Base-by-base conservation (phyloP, 2,329 filamentous ascomycete species). In the Aspergillus sp. region DNA sequence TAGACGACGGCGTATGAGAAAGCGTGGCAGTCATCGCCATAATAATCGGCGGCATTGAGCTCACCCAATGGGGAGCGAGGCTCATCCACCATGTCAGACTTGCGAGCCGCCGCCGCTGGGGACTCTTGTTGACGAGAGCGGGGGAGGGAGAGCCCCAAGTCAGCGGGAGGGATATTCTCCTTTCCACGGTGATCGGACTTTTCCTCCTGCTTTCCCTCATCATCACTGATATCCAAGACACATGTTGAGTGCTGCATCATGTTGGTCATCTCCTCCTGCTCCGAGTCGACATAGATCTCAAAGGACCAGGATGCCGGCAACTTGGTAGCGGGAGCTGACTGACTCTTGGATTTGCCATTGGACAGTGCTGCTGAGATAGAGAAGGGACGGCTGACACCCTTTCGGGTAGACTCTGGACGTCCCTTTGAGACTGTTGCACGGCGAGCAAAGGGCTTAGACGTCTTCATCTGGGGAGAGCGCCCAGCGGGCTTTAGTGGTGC, bases 201-300 rank as follows among this genome's bases (percentile, higher is more conserved):
- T 6, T 59, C 80, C 80, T 64, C 80, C 72, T 70, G 81, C 82
- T 63, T 82, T 75, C 69, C 83, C 72, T 96, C 93, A 67, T 96
- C 93, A 20, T 91, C 93, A 64, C 87, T 91, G 68, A 98, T 91
- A 71, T 98, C 93, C 3, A 98, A 83, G 0, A 89, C 87, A 62
- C 89, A 88, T 7, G 93, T 93, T 56, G 89, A 89, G 78, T 97
- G 93, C 75, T 97, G 90, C 77, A 98, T 90, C 40, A 96, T 80
- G 68, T 96, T 97, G 67, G 92, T 91, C 75, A 95, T 90, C 71
- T 96, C 89, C 70, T 97, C 90, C 71, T 96, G 90, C 7, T 89
- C 85, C 0, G 90, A 91, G 74, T 99, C 93, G 71, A 96, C 91
- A 71, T 97, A 88, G 68, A 99, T 98, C 58, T 93, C 89, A 71